Conservation (phyloP, 2,329 filamentous ascomycete species). For the Fusarium sp. region DNA sequence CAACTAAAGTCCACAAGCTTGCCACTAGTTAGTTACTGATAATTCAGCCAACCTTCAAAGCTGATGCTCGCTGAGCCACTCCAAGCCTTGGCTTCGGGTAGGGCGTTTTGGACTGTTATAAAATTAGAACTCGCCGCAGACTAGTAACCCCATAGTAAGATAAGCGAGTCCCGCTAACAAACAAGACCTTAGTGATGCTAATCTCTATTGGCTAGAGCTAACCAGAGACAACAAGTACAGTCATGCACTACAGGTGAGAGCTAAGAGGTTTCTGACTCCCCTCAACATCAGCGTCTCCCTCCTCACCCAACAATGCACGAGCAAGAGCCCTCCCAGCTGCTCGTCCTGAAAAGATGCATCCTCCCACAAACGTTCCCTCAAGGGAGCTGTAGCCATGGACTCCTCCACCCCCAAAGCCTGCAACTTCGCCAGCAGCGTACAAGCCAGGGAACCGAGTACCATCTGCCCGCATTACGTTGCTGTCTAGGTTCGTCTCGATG, state of each 20-base stretch:
- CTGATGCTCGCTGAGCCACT: neutral
- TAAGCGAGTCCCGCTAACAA: neutral
- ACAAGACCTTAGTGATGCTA: too few species aligned
- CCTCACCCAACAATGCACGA: constrained; percentile 53
- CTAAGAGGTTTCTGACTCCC: neutral
- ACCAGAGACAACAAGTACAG: too few species aligned
- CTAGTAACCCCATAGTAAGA: neutral
- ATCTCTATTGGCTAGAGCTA: too few species aligned
- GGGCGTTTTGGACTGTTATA: constrained; percentile 4
- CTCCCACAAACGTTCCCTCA: constrained; percentile 71
- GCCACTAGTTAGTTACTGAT: too few species aligned
- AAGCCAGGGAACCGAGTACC: constrained; percentile 61
- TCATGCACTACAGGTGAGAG: constrained; percentile 12
- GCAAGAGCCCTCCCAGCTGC: constrained; percentile 66
- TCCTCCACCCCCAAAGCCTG: constrained; percentile 70
- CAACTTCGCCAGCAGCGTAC: constrained; percentile 69
- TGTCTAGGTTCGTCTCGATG: constrained; percentile 68
- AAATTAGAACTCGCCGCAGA: too few species aligned
- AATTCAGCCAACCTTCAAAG: too few species aligned
- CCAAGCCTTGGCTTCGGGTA: constrained; percentile 20
- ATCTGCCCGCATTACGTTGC: constrained; percentile 65
- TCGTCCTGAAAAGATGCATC: constrained; percentile 71
- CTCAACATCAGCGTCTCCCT: neutral
- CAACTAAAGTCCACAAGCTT: too few species aligned
- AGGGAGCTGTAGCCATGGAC: constrained; percentile 71